phyloP scores from a whole-genome alignment of 176 grass and related monocot species.

The Oryza rufipogon region DNA sequence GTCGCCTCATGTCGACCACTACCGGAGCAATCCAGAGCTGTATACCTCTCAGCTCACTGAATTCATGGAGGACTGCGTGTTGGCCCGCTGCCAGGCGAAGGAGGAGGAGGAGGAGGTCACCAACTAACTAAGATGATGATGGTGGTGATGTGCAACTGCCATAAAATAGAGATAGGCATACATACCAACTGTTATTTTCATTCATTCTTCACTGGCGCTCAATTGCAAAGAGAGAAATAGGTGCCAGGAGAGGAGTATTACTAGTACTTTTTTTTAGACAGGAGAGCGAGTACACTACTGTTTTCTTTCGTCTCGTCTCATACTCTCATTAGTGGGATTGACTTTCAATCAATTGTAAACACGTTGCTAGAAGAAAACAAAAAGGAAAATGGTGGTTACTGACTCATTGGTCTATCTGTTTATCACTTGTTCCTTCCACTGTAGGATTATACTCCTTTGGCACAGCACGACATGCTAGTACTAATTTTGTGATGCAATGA shows the following conservation, averaged over 20 bases:
- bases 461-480: not conserved
- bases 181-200: constrained; percentile 11
- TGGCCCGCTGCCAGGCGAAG: constrained; percentile 9
- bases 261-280: not conserved
- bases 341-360: constrained; percentile 40
- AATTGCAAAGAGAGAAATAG: constrained; percentile 9
- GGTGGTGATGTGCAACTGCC: constrained; percentile 8
- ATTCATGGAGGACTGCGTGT: constrained; percentile 75
- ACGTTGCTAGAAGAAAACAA: not conserved
- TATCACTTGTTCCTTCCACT: not conserved
- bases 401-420: not conserved
- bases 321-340: not conserved
- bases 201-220: constrained; percentile 48
- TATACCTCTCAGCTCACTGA: constrained; percentile 66
- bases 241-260: constrained; percentile 29
- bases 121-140: not conserved
- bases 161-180: constrained; percentile 3
- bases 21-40: constrained; percentile 70
- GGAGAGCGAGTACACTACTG: not conserved
- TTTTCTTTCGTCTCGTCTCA: not conserved
- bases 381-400: not conserved
- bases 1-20: constrained; percentile 86
- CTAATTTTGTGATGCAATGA: not conserved
- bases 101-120: not conserved
- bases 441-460: not conserved